Evolutionary conservation across 305 asterid species (phyloP), one percentile per base, ranked within the genome.

Genomic region (Rubia peregrina): DNA sequence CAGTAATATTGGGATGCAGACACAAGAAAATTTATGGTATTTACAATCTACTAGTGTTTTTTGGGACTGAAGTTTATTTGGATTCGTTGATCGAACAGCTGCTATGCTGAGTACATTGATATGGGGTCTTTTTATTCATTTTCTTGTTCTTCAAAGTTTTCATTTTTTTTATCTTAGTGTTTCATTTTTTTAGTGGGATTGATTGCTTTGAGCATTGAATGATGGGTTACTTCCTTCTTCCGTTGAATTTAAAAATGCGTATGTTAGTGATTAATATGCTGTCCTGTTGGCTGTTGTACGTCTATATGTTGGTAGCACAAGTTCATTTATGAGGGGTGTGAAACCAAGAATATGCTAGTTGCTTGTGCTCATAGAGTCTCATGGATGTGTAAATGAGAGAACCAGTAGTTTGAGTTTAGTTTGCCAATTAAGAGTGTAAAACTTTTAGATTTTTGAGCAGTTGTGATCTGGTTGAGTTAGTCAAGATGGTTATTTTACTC

Each of bases 91-190:
- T 53, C 24, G 11, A 53, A 4, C 7, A 6, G 59, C 65, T 60
- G 11, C n/a, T 11, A 36, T 36, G 40, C 40, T 6, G 40, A 36
- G 40, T 36, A 11, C 68, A 9, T 59, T 38, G 33, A 51, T 61
- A 9, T 12, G 43, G 22, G 19, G 14, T 33, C 12, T 5, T 38
- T 30, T 7, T 14, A 19, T 41, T 70, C 17, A 11, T 22, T n/a
- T 57, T 70, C 22, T 17, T 57, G 49, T 42, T 4, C 63, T 22
- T 57, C 36, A 22, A 44, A 22, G 17, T 30, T 68, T n/a, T 38
- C n/a, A 19, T 61, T 43, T 61, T 61, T 53, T 13, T 68, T 61
- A 49, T 71, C 30, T 61, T 44, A n/a, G 53, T 19, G 21, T 26
- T 19, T 24, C 36, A 43, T 11, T 7, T 38, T 19, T 71, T 46